phyloP scores from a whole-genome alignment of 345 rosid species.

The Garcia nutans region DNA sequence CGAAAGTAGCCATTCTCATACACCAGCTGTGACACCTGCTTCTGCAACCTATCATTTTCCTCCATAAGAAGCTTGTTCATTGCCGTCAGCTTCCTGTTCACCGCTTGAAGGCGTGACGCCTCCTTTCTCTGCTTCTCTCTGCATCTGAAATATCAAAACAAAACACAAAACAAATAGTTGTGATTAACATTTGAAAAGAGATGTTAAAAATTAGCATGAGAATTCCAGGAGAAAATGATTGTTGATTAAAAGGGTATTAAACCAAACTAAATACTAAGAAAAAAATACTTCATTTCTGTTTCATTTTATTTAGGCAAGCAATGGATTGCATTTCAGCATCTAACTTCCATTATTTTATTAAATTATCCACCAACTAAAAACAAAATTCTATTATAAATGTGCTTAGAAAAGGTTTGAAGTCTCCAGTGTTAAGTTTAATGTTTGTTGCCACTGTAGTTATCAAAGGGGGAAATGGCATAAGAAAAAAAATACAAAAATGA shows the following conservation, averaged over 20 bases:
- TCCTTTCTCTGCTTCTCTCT: constrained; percentile 99
- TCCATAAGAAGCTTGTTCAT: constrained; percentile 99
- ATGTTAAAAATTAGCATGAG: not conserved
- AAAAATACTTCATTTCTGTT: not conserved
- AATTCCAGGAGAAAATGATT: not conserved
- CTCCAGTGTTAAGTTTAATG: not conserved
- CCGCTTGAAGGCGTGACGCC: constrained; percentile 96
- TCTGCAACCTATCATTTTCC: constrained; percentile 99
- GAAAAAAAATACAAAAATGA: not conserved
- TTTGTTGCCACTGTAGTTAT: not conserved
- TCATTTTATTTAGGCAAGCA: not conserved
- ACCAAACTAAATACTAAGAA: not conserved
- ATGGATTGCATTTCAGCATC: not conserved
- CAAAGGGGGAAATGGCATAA: not conserved
- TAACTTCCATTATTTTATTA: not conserved
- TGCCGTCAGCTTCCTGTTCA: constrained; percentile 90
- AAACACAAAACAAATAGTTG: not conserved
- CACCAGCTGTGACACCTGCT: constrained; percentile 97
- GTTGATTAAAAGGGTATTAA: not conserved
- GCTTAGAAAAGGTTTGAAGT: not conserved
- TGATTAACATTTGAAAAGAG: not conserved
- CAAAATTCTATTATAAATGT: not conserved
- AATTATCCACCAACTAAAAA: not conserved
- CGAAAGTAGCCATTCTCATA: constrained; percentile 98
- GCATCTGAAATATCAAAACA: constrained; percentile 56